A percentile compares a stretch with the other conserved stretches of the same genome.
These are phyloP conservation scores for Lentinula sp. DNA, from an alignment of 768 basidiomycete species.

Conservation along the genomic window DNA sequence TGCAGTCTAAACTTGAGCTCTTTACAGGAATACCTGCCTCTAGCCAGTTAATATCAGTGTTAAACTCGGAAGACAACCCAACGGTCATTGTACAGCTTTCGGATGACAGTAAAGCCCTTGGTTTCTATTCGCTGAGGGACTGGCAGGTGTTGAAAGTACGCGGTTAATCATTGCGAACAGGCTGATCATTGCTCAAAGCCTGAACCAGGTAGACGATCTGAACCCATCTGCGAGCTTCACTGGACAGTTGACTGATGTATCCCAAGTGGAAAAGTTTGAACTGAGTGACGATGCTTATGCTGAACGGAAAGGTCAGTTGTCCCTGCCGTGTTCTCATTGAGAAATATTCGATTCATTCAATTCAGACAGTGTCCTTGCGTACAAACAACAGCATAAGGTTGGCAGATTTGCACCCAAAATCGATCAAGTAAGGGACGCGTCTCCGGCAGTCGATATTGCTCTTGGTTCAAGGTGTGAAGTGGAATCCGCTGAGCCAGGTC, in stretches of 20 bases:
- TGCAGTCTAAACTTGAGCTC: conserved; percentile 73
- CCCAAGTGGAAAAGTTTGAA: conserved; percentile 91
- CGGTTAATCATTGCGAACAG: neutral
- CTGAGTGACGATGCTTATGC: conserved; percentile 79
- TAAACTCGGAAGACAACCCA: conserved; percentile 49
- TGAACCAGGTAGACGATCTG: conserved; percentile 57
- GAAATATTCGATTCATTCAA: too few relatives aligned
- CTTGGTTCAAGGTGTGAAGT: conserved; percentile 82
- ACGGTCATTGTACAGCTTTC: conserved; percentile 47
- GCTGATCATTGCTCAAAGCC: conserved; percentile 1
- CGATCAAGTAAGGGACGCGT: conserved; percentile 20
- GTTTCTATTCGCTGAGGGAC: conserved; percentile 68
- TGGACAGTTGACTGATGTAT: conserved; percentile 81
- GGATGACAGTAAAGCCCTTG: conserved; percentile 65
- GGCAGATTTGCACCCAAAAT: conserved; percentile 76
- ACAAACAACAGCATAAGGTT: conserved; percentile 81
- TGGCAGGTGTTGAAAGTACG: conserved; percentile 79
- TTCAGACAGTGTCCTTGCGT: conserved; percentile 82
- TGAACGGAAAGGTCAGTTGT: conserved; percentile 57
- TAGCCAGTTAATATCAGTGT: conserved; percentile 65
- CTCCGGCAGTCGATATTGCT: conserved; percentile 39
- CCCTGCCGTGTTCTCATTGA: too few relatives aligned
- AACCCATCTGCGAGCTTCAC: conserved; percentile 73
- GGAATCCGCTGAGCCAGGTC: conserved; percentile 58
- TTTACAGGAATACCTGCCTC: conserved; percentile 84